These are phyloP conservation scores for Asclepias syriaca DNA, from an alignment of 257 asterid genomes.

Conservation along the genomic window DNA sequence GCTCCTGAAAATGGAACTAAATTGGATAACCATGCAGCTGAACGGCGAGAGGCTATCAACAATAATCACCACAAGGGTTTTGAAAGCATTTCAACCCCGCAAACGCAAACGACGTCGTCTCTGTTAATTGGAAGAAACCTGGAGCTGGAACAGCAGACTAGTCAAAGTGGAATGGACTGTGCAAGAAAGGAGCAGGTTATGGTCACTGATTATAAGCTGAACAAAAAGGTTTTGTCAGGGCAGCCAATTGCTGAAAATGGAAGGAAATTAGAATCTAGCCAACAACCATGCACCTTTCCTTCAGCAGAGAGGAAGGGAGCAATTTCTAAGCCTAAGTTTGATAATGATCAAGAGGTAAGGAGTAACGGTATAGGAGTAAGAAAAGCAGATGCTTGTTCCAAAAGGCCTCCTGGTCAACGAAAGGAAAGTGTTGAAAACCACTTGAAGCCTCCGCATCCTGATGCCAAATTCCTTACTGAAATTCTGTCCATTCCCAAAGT, in stretches of 20 bases:
- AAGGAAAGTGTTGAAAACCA: slow-evolving; percentile 21
- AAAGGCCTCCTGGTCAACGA: slow-evolving; percentile 1
- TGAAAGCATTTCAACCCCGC: slow-evolving; percentile 24
- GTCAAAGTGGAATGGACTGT: slow-evolving; percentile 19
- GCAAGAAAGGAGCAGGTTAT: slow-evolving; percentile 13
- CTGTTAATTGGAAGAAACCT: slow-evolving; percentile 16
- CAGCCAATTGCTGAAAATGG: slow-evolving; percentile 16
- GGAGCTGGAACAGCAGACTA: slow-evolving; percentile 24
- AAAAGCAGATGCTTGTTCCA: slow-evolving; percentile 10
- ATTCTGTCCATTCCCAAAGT: slow-evolving; percentile 43
- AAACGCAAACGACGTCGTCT: no score
- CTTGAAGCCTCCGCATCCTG: slow-evolving; percentile 48
- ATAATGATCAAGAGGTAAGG: slow-evolving; percentile 15
- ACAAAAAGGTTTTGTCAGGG: slow-evolving; percentile 11
- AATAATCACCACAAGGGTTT: slow-evolving; percentile 10
- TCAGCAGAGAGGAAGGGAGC: slow-evolving; percentile 6
- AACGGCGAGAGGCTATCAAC: slow-evolving; percentile 17
- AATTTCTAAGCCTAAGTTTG: slow-evolving; percentile 14
- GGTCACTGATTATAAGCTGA: slow-evolving; percentile 10
- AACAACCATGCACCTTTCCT: neutral
- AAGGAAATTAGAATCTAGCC: slow-evolving; percentile 12
- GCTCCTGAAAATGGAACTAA: slow-evolving; percentile 25
- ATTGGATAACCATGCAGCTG: slow-evolving; percentile 17
- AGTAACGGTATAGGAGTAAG: slow-evolving; percentile 29
- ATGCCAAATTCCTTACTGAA: slow-evolving; percentile 34